Evolutionary conservation across 228 moss, liverwort and hornwort genomes (phyloP), one percentile per base, ranked within the genome.

Genomic region (Sphagnum magellanicum): DNA sequence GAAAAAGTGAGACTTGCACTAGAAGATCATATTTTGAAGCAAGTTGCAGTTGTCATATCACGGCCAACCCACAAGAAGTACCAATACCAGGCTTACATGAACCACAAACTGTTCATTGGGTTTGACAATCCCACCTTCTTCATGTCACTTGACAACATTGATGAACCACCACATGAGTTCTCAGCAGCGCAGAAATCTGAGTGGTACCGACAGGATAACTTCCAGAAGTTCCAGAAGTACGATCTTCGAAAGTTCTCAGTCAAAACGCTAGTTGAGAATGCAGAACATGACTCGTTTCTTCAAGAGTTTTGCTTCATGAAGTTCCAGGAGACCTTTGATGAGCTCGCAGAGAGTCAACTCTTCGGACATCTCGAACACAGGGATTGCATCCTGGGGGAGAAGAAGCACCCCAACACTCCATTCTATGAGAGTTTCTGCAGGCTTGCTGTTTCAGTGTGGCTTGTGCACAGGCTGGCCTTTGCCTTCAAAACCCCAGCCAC

Each of bases 381-480:
- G 5, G 16, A 59, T 51, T 32, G 17, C n/a, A 49, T 69, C 12
- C 49, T 32, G 32, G 1, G n/a, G 7, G 0, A 4, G 4, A 14
- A n/a, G 0, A 51, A 69, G 50, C 72, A 77, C 61, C 68, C 64
- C 11, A 51, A 48, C 5, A 64, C 60, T 46, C 72, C 64, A 60
- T 32, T 72, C 50, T 77, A 73, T 61, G 52, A 50, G 6, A 77
- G 72, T 60, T 77, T 59, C 60, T 77, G 72, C 65, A 77, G 73
- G 46, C 17, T 77, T 60, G 77, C 77, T 6, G 72, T 77, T 6
- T 77, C 72, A 6, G 59, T 77, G 16, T 77, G 77, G 77, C 65
- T 72, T 64, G 13, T 72, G 77, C 68, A 77, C 52, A 68, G 72
- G 59, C 55, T 72, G 60, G 72, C 72, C 4, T 68, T 59, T 49